A percentile compares a stretch with the other conserved stretches of the same genome.
These are phyloP conservation scores for Trichoderma simmonsii DNA, from an alignment of 2,329 filamentous ascomycete genomes.

Conservation along the genomic window DNA sequence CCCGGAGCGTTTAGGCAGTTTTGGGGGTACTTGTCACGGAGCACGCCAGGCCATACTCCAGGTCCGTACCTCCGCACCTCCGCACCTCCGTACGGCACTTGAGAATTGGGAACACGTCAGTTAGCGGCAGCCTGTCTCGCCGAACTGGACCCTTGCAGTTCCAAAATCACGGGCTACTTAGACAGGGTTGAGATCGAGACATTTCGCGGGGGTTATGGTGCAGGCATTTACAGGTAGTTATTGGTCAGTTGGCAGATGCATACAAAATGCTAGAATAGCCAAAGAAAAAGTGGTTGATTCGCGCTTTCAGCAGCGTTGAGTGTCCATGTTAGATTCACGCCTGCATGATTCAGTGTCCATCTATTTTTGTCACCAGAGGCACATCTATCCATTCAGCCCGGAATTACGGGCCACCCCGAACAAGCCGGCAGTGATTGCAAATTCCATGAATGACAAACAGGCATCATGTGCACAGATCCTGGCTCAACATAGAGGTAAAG, in stretches of 20 bases:
- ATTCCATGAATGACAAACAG: not conserved
- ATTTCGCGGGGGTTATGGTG: not conserved
- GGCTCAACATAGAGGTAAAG: not conserved
- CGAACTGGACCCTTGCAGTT: not conserved
- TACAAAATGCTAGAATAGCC: not conserved
- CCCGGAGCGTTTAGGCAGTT: not conserved
- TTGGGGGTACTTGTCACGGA: not conserved
- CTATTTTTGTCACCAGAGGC: not conserved
- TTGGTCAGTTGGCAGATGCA: too few species aligned
- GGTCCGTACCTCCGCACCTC: constrained; percentile 9
- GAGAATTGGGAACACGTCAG: constrained; percentile 14
- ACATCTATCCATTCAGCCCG: not conserved
- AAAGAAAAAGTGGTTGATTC: not conserved
- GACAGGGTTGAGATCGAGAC: not conserved
- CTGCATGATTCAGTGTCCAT: not conserved
- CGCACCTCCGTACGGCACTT: constrained; percentile 7
- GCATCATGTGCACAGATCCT: not conserved
- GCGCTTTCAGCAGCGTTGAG: not conserved
- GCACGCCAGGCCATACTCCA: not conserved
- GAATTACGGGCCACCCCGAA: not conserved
- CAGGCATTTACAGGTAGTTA: not conserved
- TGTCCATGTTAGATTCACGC: not conserved
- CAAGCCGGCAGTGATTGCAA: not conserved
- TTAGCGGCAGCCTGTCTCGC: constrained; percentile 17
- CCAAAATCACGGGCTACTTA: not conserved